Base-by-base conservation (phyloP, 352 stramenopile genomes). In the Thalassiosira livingstoniorum region DNA sequence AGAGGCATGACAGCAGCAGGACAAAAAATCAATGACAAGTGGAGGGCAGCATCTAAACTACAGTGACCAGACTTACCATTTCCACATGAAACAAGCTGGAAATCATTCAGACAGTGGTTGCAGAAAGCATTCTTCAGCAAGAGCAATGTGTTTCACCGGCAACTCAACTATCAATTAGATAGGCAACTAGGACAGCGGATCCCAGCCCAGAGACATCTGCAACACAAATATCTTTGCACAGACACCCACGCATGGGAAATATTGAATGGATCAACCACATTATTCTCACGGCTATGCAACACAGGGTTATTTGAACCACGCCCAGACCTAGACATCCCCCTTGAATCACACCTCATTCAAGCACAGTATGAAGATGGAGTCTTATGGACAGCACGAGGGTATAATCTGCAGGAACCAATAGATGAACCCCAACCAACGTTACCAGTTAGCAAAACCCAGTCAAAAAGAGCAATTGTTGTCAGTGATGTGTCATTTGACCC, bases 1-100 rank as follows among this genome's bases (percentile, higher is more conserved):
- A n/a, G 32, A 2, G 68, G 68, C 18, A 58, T 1, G 2, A 58
- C 23, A 15, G 66, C 62, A 45, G 55, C 68, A 35, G 54, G 43
- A 10, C 21, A 21, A 7, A 68, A 43, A 64, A 10, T 77, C 15
- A 37, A 43, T 18, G 57, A 57, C 11, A 37, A 69, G 13, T 77
- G 68, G 39, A 35, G 42, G 18, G 55, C 68, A 27, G 5, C 4
- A 25, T 67, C 68, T 2, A 5, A 32, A 21, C 25, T 61, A 1
- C 15, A n/a, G 5, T 73, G 64, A 47, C 64, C 64, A 1, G 0
- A 65, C 39, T 23, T 60, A 2, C 45, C 23, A 15, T 15, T 35
- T 5, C 64, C 64, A 47, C 7, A 47, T 15, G 7, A 47, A 47
- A 47, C 7, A 15, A 18, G 39, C 39, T 18, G 7, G 39, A 47